Evolutionary conservation across 768 basidiomycete species (phyloP), one percentile per base, ranked within the genome.

Genomic region (Mycena galericulata): DNA sequence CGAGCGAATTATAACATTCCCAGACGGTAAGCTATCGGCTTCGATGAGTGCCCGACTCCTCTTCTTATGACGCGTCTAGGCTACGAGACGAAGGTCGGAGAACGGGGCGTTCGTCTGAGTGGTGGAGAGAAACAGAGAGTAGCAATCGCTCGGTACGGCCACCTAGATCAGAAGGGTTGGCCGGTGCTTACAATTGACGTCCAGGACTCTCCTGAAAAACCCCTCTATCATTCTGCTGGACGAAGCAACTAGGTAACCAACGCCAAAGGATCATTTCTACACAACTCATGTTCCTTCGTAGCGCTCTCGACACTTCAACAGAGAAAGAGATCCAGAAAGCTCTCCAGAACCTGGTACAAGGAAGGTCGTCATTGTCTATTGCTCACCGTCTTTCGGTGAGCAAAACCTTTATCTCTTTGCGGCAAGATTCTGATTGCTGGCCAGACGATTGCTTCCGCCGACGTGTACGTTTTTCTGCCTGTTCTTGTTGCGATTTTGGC

Each of bases 51-150:
- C 15, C 50, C 36, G 12, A 15, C 29, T n/a, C 18, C 36, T 26
- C 61, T 62, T 62, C 49, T 68, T 11, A 27, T 56, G 53, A 49
- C 32, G 9, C 40, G 46, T 36, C 5, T 50, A 86, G 86, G 87
- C 9, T 97, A 96, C 76, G 87, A 93, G 34, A 97, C 96, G 24
- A 89, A 91, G 73, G 90, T 71, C 34, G 96, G 96, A n/a, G 96
- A 97, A 79, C 85, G 96, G 26, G 96, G 95, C 22, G 88, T 96
- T 20, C 81, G 95, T 45, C 80, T 97, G 36, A 91, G 89, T 66
- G 96, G 95, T 4, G 96, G 96, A 12, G 95, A 97, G 82, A 95
- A 95, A 80, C 94, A 96, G 77, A 86, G 95, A 22, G 93, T 96
- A 2, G 92, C 94, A 7, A 94, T 97, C 75, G 95, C 95, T 0